Evolutionary conservation across 2,329 filamentous ascomycete species (phyloP).

Genomic region (Bimuria novae-zelandiae): DNA sequence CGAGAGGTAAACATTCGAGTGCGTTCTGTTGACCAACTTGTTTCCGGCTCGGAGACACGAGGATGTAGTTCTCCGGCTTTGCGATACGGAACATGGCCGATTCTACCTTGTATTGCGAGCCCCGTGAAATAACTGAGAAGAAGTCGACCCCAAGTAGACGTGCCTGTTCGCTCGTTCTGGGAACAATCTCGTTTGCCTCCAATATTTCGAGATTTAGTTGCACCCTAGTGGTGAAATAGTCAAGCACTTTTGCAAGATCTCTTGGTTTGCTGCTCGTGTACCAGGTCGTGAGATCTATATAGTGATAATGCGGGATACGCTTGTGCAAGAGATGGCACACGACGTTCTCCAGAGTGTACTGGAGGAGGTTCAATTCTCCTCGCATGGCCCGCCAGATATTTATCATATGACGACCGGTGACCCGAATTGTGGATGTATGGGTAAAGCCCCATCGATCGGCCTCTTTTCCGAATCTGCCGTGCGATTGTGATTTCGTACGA

Average conservation of each 20-base stretch:
- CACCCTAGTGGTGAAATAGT: constrained; percentile 76
- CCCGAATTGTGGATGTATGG: constrained; percentile 84
- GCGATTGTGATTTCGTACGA: constrained; percentile 80
- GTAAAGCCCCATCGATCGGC: constrained; percentile 92
- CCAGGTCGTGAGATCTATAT: constrained; percentile 80
- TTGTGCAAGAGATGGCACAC: constrained; percentile 87
- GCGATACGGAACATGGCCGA: constrained; percentile 98
- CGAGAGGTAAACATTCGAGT: constrained; percentile 87
- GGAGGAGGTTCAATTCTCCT: constrained; percentile 84
- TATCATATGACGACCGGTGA: constrained; percentile 95
- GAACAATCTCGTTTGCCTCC: constrained; percentile 84
- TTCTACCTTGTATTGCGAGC: constrained; percentile 98
- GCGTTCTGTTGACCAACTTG: constrained; percentile 95
- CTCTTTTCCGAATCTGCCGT: constrained; percentile 83
- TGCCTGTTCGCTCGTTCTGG: constrained; percentile 91
- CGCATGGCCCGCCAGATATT: constrained; percentile 98
- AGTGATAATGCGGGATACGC: constrained; percentile 85
- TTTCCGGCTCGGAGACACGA: constrained; percentile 86
- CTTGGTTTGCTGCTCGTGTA: constrained; percentile 70
- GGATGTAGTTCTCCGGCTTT: constrained; percentile 91
- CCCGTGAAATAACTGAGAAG: constrained; percentile 91
- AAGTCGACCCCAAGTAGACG: constrained; percentile 93
- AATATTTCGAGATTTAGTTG: constrained; percentile 88
- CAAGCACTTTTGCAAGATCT: constrained; percentile 74
- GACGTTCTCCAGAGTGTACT: constrained; percentile 97